Evolutionary conservation across 768 basidiomycete species (phyloP), one percentile per base, ranked within the genome.

Genomic region (Leucosporidium scottii): DNA sequence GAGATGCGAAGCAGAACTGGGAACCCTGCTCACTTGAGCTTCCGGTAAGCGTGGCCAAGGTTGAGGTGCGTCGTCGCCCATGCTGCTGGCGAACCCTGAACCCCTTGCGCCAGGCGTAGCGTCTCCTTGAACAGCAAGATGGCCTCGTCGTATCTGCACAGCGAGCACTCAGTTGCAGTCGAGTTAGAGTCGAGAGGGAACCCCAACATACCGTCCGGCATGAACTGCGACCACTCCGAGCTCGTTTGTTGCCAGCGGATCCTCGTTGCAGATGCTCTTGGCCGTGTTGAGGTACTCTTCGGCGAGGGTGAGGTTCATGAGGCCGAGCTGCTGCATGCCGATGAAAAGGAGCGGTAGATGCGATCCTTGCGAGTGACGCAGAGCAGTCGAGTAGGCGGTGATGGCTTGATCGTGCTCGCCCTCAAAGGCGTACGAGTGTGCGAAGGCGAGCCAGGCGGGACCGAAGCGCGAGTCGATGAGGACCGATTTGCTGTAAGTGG

Each of bases 371-470:
- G 97, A 97, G 82, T 98, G 87, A 47, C 94, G 82, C 7, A 92
- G 90, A 66, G 91, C 93, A 0, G 96, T 98, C 28, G 94, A 97
- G 78, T 99, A 99, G 2, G 96, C 94, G 0, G 92, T 97, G 55
- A 98, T 91, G 4, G 96, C 94, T 75, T 97, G 93, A 74, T 98
- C 94, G 80, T 98, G 96, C 77, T 99, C 96, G 21, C 93, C 93
- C 78, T 99, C 96, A 72, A 90, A 81, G 3, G 94, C 91, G 80
- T 96, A 99, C 0, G 93, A 93, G 78, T 99, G 96, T 15, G 90
- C 96, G 77, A 98, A 99, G 3, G 93, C 91, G 60, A 97, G 85
- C 96, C 96, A 99, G 0, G 94, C 91, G 15, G 96, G 93, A 0
- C 86, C 91, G 78, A 96, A 96, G 6, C 94, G 85, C 25, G 93